Evolutionary conservation across 306 rosid species (phyloP), one percentile per base, ranked within the genome.

Genomic region (Quercus glauca): DNA sequence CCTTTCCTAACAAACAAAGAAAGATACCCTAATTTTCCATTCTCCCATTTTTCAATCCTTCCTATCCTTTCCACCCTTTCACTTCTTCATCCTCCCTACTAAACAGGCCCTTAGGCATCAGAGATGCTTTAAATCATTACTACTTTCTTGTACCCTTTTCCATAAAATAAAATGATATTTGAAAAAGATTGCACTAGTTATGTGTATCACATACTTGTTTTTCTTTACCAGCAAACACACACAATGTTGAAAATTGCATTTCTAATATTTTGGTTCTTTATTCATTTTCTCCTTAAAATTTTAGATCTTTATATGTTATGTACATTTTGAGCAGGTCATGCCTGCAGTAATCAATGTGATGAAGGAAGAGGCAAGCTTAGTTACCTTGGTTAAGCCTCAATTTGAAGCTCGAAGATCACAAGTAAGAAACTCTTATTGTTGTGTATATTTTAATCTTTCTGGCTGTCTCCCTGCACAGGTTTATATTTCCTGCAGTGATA

Each of bases 401-500:
- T 93, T 93, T 87, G 98, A 95, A 86, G 97, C 98, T 82, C 93
- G 58, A 25, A 88, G 98, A 87, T 90, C 94, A 58, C 98, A 95
- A 86, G 99, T 90, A 87, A 71, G 92, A 79, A 21, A 70, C 51
- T 73, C 7, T 63, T 31, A 25, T 69, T 73, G 21, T 19, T 5
- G 8, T 25, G 3, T 74, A 26, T 9, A 9, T 60, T 55, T 74
- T 69, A 17, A 60, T 63, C 21, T 77, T 35, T 35, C 41, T 35
- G 25, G 18, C 64, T 19, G 7, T 45, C 49, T 67, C 19, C 77
- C 55, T 81, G 28, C 26, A 25, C 59, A 26, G n/a, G 35, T 51
- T 37, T 53, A 11, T 75, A 52, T 37, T 41, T 75, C 60, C 28
- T 78, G 69, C 18, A 12, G 29, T 8, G 64, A 71, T 25, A 56